Conservation (phyloP, 2,329 filamentous ascomycete species). For the Calonectria montana region DNA sequence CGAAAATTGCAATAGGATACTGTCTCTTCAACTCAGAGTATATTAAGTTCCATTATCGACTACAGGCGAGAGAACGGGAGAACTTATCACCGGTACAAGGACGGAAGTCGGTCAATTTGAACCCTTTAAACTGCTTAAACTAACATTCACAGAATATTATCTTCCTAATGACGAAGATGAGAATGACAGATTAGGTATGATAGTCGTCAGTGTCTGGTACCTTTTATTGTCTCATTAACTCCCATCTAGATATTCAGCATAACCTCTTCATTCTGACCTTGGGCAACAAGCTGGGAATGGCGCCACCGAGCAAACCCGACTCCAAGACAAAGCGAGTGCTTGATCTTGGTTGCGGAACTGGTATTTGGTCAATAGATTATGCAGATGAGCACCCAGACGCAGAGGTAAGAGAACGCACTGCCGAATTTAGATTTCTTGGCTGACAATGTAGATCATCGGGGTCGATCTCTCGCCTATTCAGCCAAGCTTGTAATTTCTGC, state of each 20-base stretch:
- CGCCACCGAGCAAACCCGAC: not conserved
- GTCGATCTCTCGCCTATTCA: slow-evolving; percentile 9
- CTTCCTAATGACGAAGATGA: slow-evolving; percentile 15
- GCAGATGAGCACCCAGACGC: not conserved
- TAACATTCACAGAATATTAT: slow-evolving; percentile 3
- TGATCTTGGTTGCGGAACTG: slow-evolving; percentile 9
- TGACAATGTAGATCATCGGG: not conserved
- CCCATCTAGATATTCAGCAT: slow-evolving; percentile 10
- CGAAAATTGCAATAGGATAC: not conserved
- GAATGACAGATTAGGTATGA: slow-evolving; percentile 8
- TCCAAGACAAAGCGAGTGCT: not conserved
- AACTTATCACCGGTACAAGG: slow-evolving; percentile 19
- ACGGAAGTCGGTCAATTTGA: not conserved
- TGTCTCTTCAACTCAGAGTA: slow-evolving; percentile 8
- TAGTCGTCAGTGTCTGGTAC: no score
- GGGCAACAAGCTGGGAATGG: slow-evolving; percentile 7
- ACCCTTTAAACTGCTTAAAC: not conserved
- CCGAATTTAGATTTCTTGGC: not conserved
- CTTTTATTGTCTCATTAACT: not conserved
- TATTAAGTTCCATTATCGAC: slow-evolving; percentile 15
- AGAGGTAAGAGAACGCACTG: not conserved
- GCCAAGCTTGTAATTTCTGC: not conserved
- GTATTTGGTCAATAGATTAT: slow-evolving; percentile 3
- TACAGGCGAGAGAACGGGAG: slow-evolving; percentile 19
- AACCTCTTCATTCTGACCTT: slow-evolving; percentile 14